Evolutionary conservation across 257 asterid genomes (phyloP), one percentile per base, ranked within the genome.

Genomic region (Solanum lycopersicoides): DNA sequence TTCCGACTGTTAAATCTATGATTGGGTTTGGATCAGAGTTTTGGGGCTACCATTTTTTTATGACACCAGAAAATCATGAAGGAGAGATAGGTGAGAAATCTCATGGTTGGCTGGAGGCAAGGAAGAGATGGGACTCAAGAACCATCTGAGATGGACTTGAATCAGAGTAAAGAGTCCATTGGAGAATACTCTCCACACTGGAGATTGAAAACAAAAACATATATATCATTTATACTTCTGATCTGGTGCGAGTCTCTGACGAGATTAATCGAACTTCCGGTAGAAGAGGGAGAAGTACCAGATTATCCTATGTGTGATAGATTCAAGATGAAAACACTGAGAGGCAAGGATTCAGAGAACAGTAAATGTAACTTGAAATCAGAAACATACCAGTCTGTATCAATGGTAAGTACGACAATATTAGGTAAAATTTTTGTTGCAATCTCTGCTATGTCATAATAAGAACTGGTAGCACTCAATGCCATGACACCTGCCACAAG

Each of bases 341-440:
- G 30, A 28, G 65, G 37, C 37, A 66, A 66, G 74, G 37, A 28
- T 12, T 28, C 14, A 66, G 74, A 66, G 14, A 44, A 45, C 83
- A 77, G 23, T 42, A 42, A n/a, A 21, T 44, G 83, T 14, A 44
- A 44, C 37, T 41, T 42, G 20, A 77, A 77, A 30, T 12, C 37
- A 77, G 37, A 77, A 44, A 28, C 63, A 79, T 91, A 96, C 99
- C 99, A 93, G 98, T 97, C 99, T 42, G 98, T 95, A 91, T 97
- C 99, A 90, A 97, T 93, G 66, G 96, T 97, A 87, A 96, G 92
- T 89, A 95, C 96, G 65, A 97, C 98, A 88, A 96, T 86, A 90
- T 95, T 94, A 44, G 99, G 99, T 86, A 97, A 91, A 89, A 97
- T 96, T 83, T 97, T 92, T 85, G 98, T 96, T 44, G 98, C 99